Conservation (phyloP, 2,329 filamentous ascomycete genomes). For the Exophiala alcalophila region DNA sequence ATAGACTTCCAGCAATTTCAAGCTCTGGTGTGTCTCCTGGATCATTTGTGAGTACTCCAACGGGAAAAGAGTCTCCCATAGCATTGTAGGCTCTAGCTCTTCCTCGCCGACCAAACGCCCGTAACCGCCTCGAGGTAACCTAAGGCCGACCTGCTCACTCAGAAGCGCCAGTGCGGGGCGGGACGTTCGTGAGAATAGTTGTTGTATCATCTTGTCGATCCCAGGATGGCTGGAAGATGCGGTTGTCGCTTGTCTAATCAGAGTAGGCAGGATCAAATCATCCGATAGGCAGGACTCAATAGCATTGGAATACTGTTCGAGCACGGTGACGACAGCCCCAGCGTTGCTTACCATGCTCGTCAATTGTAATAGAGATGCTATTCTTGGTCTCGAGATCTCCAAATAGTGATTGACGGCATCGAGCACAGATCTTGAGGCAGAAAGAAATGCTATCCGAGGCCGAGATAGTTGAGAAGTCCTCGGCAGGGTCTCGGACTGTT, state of each 20-base stretch:
- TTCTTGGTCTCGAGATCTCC: not conserved
- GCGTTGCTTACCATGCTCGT: constrained; percentile 9
- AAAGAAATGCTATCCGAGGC: constrained; percentile 12
- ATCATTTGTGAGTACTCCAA: constrained; percentile 6
- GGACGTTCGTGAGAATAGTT: constrained; percentile 10
- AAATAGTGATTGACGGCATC: constrained; percentile 14
- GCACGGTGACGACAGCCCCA: constrained; percentile 1
- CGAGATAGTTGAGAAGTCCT: constrained; percentile 3
- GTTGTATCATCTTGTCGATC: constrained; percentile 8
- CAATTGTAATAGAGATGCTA: constrained; percentile 18
- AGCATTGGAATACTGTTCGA: constrained; percentile 7
- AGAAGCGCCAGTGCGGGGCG: constrained; percentile 12
- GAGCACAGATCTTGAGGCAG: constrained; percentile 10
- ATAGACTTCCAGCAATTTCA: constrained; percentile 14
- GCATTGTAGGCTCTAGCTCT: too few relatives aligned
- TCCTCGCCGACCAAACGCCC: too few relatives aligned
- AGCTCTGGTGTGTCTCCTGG: constrained; percentile 13
- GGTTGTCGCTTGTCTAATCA: constrained; percentile 10
- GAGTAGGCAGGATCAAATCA: constrained; percentile 5
- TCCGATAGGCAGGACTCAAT: constrained; percentile 4
- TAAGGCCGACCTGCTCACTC: constrained; percentile 15
- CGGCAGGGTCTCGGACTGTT: constrained; percentile 4
- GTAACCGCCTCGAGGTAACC: not conserved
- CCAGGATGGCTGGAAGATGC: constrained; percentile 10
- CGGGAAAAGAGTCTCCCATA: constrained; percentile 8